Evolutionary conservation across 768 basidiomycete genomes (phyloP).

Genomic region (Thelephora ganbajun): DNA sequence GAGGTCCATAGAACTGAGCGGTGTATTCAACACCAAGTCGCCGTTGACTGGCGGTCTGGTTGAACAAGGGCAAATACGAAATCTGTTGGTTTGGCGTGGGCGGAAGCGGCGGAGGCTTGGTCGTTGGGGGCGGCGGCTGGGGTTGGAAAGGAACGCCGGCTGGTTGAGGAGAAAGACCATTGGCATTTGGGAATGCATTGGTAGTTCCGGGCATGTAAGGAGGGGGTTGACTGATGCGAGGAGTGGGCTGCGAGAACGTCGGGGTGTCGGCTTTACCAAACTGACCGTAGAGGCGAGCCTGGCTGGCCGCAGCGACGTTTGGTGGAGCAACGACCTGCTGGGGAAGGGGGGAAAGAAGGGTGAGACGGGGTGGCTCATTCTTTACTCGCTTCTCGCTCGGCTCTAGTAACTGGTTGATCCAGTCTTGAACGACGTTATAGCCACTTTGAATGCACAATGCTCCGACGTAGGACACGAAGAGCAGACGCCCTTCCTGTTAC

Average conservation of each 20-base stretch:
- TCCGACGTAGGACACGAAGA: slow-evolving; percentile 51
- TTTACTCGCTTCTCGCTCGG: slow-evolving; percentile 18
- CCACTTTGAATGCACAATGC: slow-evolving; percentile 53
- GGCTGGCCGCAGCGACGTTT: too few species aligned
- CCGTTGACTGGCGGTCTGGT: slow-evolving; percentile 57
- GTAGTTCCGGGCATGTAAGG: not conserved
- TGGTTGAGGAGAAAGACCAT: not conserved
- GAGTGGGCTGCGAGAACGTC: not conserved
- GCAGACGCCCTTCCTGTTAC: slow-evolving; percentile 36
- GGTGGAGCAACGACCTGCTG: not conserved
- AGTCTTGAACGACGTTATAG: slow-evolving; percentile 30
- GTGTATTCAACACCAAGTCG: slow-evolving; percentile 47
- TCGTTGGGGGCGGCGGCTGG: slow-evolving; percentile 14
- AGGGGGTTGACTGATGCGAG: not conserved
- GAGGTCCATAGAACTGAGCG: slow-evolving; percentile 45
- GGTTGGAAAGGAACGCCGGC: slow-evolving; percentile 1
- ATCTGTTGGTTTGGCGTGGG: slow-evolving; percentile 21
- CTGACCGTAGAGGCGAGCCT: too few species aligned
- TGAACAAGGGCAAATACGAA: slow-evolving; percentile 61
- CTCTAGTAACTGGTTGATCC: slow-evolving; percentile 45
- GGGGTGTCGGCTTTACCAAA: not conserved
- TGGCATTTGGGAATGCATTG: not conserved
- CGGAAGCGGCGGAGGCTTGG: slow-evolving; percentile 23
- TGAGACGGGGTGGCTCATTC: too few species aligned
- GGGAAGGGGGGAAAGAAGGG: slow-evolving; percentile 8